Evolutionary conservation across 2,329 filamentous ascomycete species (phyloP), one percentile per base, ranked within the genome.

Genomic region (Ilyonectria mors-panacis): DNA sequence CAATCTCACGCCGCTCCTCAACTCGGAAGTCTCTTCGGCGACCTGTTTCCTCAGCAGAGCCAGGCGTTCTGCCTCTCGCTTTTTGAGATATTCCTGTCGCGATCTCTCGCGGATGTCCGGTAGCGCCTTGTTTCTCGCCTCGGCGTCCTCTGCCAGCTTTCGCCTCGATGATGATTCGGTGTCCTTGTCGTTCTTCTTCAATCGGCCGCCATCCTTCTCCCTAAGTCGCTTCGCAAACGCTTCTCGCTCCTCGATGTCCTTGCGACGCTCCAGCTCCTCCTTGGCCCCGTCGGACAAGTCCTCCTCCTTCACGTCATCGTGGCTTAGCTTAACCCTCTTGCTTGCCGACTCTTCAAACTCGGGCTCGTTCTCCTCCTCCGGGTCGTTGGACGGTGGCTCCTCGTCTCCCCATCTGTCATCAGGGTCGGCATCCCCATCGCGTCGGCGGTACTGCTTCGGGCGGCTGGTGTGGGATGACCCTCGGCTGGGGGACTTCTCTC

Each of bases 71-170:
- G 92, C 86, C 78, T 98, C 95, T 70, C 96, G 89, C 84, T 99
- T 98, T 81, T 94, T 94, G 33, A 99, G 86, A 77, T 99, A 99
- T 72, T 96, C 92, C 77, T 98, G 95, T 67, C 96, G 89, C 3
- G 95, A 97, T 35, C 94, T 89, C 76, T 96, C 86, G 47, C 96
- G 88, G 19, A 98, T 81, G 68, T 97, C 94, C 3, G 91, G 90
- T 78, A 97, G 87, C n/a, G 92, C 92, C 9, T 91, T 90, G 68
- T 86, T 86, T 64, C 92, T 86, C 7, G 92, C 89, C 42, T 88
- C 87, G 4, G 91, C 86, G 78, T 94, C 91, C 9, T 81, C 79
- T 2, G 76, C 80, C 5, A 81, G 71, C 45, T 71, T 78, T 55
- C 91, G 84, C 68, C 91, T 86, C 1, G 88, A 88, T 9, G 88